phyloP scores from a whole-genome alignment of 768 basidiomycete genomes.

The Suillus subalutaceus region DNA sequence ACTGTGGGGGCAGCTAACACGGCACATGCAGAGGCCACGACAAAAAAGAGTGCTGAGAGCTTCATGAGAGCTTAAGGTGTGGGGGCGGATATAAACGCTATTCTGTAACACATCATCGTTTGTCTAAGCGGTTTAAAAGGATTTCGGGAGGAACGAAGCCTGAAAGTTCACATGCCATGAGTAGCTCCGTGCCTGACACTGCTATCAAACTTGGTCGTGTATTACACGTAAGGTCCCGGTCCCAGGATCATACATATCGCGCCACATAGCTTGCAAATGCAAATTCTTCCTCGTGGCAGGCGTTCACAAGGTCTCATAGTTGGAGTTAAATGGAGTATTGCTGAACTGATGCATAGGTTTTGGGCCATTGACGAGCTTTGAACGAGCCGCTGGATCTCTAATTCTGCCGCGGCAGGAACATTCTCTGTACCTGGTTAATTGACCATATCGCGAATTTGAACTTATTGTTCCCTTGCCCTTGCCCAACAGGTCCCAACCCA shows the following conservation, averaged over 20 bases:
- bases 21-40: slow-evolving; percentile 4
- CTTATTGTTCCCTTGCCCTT: neutral
- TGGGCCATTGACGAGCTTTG: neutral
- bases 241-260: neutral
- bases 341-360: neutral
- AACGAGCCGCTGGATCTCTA: neutral
- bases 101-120: neutral
- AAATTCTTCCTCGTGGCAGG: neutral
- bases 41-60: slow-evolving; percentile 8
- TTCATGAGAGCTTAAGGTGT: slow-evolving; percentile 2
- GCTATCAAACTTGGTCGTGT: slow-evolving; percentile 2
- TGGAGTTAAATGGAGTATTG: neutral
- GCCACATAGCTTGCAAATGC: neutral
- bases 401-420: slow-evolving; percentile 3
- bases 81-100: neutral
- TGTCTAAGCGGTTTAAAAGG: slow-evolving; percentile 1
- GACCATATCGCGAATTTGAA: too few species aligned
- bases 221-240: neutral
- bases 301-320: neutral
- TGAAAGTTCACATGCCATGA: slow-evolving; percentile 12
- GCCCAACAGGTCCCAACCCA: neutral
- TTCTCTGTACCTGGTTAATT: neutral
- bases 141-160: slow-evolving; percentile 4
- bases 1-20: slow-evolving; percentile 10
- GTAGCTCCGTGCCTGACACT: slow-evolving; percentile 12